These are phyloP conservation scores for Mesostigma viride DNA, from an alignment of 139 green algal genomes.

Conservation along the genomic window DNA sequence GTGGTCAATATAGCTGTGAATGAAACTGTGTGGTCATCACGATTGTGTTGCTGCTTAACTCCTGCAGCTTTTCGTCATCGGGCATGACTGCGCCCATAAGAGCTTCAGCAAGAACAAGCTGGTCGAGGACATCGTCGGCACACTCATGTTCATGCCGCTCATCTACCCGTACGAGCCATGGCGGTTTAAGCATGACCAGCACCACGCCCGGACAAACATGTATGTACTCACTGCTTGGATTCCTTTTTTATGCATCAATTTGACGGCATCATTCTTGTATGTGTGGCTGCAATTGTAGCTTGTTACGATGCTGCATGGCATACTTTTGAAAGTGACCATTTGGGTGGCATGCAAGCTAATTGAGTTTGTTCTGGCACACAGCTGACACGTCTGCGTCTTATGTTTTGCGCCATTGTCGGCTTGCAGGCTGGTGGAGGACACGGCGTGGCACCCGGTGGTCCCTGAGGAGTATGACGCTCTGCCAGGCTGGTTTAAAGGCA, in stretches of 20 bases:
- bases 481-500: neutral
- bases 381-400: no score
- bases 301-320: neutral
- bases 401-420: no score
- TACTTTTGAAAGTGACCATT: no score
- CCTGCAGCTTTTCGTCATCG: constrained; percentile 73
- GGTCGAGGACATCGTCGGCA: constrained; percentile 93
- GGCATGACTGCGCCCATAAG: constrained; percentile 89
- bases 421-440: constrained; percentile 70
- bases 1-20: constrained; percentile 24
- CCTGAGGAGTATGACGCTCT: constrained; percentile 42
- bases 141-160: constrained; percentile 78
- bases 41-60: no score
- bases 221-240: no score
- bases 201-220: constrained; percentile 98
- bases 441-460: constrained; percentile 79
- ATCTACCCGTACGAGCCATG: constrained; percentile 96
- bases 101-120: constrained; percentile 89
- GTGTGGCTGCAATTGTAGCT: no score
- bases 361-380: no score
- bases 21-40: neutral
- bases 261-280: no score
- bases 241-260: no score
- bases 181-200: constrained; percentile 97
- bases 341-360: no score